A percentile compares a stretch with the other conserved stretches of the same genome.
Evolutionary conservation across 176 grass and related monocot species (phyloP).

Genomic region (Aegilops speltoides): DNA sequence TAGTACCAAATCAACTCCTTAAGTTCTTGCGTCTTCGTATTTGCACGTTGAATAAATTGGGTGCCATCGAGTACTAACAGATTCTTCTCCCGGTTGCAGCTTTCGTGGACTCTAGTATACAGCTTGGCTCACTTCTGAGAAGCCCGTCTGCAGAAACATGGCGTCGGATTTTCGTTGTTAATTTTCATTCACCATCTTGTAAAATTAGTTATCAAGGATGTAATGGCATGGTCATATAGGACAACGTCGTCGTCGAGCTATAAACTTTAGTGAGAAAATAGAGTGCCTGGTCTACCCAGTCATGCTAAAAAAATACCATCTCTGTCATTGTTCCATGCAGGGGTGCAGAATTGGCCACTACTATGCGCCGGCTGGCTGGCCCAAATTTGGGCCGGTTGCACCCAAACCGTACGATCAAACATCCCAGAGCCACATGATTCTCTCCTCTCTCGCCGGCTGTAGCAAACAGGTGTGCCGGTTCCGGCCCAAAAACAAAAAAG

Average conservation of each 20-base stretch:
- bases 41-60: not conserved
- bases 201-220: not conserved
- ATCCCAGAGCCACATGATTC: no score
- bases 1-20: not conserved
- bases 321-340: no score
- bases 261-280: no score
- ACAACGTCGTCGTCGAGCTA: not conserved
- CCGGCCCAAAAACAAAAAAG: no score
- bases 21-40: not conserved
- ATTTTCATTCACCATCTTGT: not conserved
- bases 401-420: no score
- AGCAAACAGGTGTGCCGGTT: no score
- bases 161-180: not conserved
- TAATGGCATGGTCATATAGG: not conserved
- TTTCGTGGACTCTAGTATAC: conserved; percentile 17
- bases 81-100: not conserved
- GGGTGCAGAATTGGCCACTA: no score
- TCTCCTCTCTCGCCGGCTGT: no score
- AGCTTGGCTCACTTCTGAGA: conserved; percentile 22
- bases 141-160: not conserved
- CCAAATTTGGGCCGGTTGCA: no score
- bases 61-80: not conserved
- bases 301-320: no score
- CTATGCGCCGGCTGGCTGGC: no score
- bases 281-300: no score